phyloP scores from a whole-genome alignment of 345 rosid species.

The Eucalyptus cladocalyx region DNA sequence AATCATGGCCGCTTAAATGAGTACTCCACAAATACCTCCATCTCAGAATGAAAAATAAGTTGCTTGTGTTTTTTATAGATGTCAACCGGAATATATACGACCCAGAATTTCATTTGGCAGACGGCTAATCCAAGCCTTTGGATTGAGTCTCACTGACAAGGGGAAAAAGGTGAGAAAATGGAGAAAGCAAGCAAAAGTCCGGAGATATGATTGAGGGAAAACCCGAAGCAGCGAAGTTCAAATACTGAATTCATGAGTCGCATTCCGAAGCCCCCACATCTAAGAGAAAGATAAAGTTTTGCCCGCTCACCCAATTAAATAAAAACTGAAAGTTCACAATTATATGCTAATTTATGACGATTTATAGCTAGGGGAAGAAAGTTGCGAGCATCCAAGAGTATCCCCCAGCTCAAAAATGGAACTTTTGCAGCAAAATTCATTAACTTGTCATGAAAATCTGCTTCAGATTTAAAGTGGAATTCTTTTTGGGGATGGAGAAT shows the following conservation, averaged over 20 bases:
- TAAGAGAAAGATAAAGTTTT: not conserved
- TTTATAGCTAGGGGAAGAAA: too few species aligned
- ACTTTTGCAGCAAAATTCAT: too few species aligned
- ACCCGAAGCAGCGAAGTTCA: not conserved
- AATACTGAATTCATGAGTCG: not conserved
- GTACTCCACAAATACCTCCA: not conserved
- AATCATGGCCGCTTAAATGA: not conserved
- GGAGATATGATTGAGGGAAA: not conserved
- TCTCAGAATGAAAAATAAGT: not conserved
- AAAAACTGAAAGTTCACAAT: too few species aligned
- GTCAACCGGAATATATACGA: not conserved
- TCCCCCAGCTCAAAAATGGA: too few species aligned
- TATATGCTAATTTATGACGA: too few species aligned
- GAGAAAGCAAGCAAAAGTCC: not conserved
- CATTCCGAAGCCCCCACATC: not conserved
- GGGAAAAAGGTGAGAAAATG: not conserved
- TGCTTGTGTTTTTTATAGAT: not conserved
- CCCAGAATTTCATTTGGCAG: not conserved
- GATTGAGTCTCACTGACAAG: not conserved
- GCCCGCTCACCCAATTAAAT: not conserved
- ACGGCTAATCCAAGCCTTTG: not conserved
- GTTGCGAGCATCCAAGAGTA: too few species aligned
- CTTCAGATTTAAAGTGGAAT: too few species aligned
- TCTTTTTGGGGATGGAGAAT: too few species aligned
- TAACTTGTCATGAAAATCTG: too few species aligned